Conservation (phyloP, 306 rosid species). For the Glycine soja region DNA sequence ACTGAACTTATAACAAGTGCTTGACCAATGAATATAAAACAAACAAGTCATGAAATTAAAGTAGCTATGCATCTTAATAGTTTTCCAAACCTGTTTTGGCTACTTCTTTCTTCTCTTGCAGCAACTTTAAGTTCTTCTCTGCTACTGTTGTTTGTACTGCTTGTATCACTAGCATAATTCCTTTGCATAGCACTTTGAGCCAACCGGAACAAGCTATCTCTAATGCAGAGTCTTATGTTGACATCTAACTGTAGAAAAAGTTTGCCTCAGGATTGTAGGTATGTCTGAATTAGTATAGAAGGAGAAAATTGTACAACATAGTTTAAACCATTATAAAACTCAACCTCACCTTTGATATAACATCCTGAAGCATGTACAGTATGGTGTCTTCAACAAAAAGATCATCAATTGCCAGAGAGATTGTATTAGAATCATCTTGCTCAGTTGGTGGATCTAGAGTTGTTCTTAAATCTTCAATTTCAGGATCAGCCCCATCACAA, state of each 20-base stretch:
- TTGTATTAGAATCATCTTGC: conserved; percentile 69
- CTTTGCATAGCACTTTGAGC: conserved; percentile 79
- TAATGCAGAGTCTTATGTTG: conserved; percentile 66
- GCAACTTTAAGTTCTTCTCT: conserved; percentile 58
- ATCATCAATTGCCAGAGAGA: conserved; percentile 56
- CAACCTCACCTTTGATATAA: conserved; percentile 65
- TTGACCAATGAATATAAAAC: conserved; percentile 11
- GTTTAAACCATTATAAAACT: conserved; percentile 43
- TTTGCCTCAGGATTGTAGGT: conserved; percentile 50
- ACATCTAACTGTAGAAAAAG: conserved; percentile 72
- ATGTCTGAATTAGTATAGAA: conserved; percentile 44
- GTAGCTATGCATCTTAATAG: not conserved
- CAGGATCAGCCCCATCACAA: conserved; percentile 58
- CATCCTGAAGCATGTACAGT: conserved; percentile 72
- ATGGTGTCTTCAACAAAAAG: conserved; percentile 64
- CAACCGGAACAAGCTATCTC: conserved; percentile 89
- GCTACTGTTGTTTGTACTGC: conserved; percentile 60
- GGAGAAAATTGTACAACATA: conserved; percentile 36
- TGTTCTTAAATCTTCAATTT: conserved; percentile 57
- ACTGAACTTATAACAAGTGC: not conserved
- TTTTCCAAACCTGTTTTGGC: conserved; percentile 59
- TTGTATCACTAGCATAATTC: conserved; percentile 61
- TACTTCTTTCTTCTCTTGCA: conserved; percentile 57
- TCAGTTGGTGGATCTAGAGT: conserved; percentile 55
- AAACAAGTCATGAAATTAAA: conserved; percentile 17